phyloP scores from a whole-genome alignment of 1,139 yeast species.

The Ogataea hybrid region DNA sequence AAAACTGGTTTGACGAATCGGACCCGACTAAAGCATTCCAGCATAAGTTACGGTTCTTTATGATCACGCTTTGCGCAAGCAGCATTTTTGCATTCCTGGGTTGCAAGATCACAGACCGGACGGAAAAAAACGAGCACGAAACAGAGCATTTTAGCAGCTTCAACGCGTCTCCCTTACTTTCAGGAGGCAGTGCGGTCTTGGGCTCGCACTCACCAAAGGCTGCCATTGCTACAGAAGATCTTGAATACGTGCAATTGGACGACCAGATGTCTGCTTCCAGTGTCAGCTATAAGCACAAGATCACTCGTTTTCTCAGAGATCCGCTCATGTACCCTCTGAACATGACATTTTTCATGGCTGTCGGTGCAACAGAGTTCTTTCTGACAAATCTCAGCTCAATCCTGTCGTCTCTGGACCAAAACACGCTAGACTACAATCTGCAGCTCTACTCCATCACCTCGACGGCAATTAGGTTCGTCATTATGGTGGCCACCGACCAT shows the following conservation, averaged over 20 bases:
- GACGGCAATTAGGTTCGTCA: conserved; percentile 29
- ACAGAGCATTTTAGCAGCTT: conserved; percentile 27
- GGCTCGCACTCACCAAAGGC: conserved; percentile 20
- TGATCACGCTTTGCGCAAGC: conserved; percentile 17
- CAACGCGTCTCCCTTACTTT: conserved; percentile 32
- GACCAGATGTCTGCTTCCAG: conserved; percentile 27
- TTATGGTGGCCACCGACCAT: conserved; percentile 31
- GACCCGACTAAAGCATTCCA: conserved; percentile 21
- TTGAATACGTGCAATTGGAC: conserved; percentile 24
- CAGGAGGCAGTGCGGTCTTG: conserved; percentile 31
- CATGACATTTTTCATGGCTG: conserved; percentile 28
- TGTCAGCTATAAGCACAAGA: conserved; percentile 16
- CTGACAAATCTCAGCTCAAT: conserved; percentile 31
- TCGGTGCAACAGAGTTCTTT: conserved; percentile 33
- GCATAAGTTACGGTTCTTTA: conserved; percentile 21
- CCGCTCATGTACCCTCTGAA: conserved; percentile 32
- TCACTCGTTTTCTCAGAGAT: conserved; percentile 25
- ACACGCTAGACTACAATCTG: conserved; percentile 23
- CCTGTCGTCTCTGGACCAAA: conserved; percentile 21
- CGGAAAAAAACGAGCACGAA: conserved; percentile 21
- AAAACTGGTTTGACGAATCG: conserved; percentile 13
- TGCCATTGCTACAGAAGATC: conserved; percentile 22
- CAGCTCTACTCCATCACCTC: conserved; percentile 30
- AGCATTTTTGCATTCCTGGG: conserved; percentile 26
- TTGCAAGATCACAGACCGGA: conserved; percentile 28